Base-by-base conservation (phyloP, 176 grass and related monocot genomes). In the Alopecurus myosuroides region DNA sequence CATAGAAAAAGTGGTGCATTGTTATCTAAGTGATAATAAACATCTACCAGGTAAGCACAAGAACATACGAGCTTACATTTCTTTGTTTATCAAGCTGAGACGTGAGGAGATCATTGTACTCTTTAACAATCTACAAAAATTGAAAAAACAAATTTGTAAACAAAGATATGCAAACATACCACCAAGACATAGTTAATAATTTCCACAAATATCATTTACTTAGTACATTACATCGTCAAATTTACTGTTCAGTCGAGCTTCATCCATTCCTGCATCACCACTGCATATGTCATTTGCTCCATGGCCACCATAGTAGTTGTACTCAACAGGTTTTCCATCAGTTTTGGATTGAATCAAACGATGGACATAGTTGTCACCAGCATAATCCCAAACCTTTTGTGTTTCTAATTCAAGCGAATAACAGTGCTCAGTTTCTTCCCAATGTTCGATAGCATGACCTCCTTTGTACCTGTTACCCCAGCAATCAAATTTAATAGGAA, bases 311-410 rank as follows among this genome's bases (percentile, higher is more conserved):
- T 89, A 79, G 36, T 61, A 86, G 72, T 92, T 94, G 85, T 94
- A 90, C 88, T 98, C 93, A 83, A 98, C 91, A 74, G 88, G 75
- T 79, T 94, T 94, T 40, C 93, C 91, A 85, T 95, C 93, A 65
- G 91, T 95, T 98, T 98, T 98, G 17, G 97, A 98, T 61, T 98
- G 97, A 81, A 98, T 98, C 86, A 98, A 69, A 30, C 93, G 83
- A 87, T 98, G 93, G 30, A 95, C 93, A 88, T 95, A 98, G 80
- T 98, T 98, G 79, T 98, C 93, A 49, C 96, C 96, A 84, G 89
- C 93, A 92, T 98, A 98, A 85, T 98, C 96, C 96, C 96, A 98
- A 33, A 98, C 97, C 77, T 90, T 93, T 44, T 98, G 97, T 33
- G 97, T 98, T 74, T 98, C 97, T 84, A 98, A 64, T 70, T 98